Percentiles rank a stretch among this genome's conserved stretches.
phyloP scores from a whole-genome alignment of 805 yeast species.

The Wickerhamomyces chambardii region DNA sequence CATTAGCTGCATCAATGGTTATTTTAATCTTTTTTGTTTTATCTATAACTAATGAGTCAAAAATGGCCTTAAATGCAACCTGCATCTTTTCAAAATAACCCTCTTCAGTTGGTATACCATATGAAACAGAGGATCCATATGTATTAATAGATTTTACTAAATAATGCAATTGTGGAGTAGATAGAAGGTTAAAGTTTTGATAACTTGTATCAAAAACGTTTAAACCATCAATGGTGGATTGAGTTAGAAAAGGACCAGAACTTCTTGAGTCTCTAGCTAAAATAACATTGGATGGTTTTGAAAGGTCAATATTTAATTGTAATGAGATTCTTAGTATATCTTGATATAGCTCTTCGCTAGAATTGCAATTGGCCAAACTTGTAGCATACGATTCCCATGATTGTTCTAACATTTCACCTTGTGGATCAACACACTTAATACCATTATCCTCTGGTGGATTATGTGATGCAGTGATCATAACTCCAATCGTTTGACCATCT shows the following conservation, averaged over 20 bases:
- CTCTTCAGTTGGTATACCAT: constrained; percentile 52
- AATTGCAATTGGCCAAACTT: constrained; percentile 58
- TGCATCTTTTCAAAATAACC: constrained; percentile 68
- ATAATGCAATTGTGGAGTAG: constrained; percentile 95
- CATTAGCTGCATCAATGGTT: constrained; percentile 62
- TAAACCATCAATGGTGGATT: constrained; percentile 55
- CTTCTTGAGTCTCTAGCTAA: constrained; percentile 87
- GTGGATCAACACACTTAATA: constrained; percentile 88
- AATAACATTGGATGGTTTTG: constrained; percentile 35
- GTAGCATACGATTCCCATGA: constrained; percentile 85
- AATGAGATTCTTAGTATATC: constrained; percentile 29
- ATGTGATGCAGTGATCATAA: constrained; percentile 95
- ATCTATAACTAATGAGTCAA: constrained; percentile 14
- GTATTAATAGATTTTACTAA: constrained; percentile 71
- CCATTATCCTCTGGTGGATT: constrained; percentile 92
- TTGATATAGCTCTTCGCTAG: constrained; percentile 30
- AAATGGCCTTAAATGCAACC: constrained; percentile 38
- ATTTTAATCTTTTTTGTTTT: constrained; percentile 27
- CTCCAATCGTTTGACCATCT: constrained; percentile 71
- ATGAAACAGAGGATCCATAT: constrained; percentile 21
- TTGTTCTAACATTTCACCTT: constrained; percentile 81
- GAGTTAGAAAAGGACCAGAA: constrained; percentile 61
- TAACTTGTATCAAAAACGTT: constrained; percentile 34
- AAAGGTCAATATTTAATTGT: constrained; percentile 36
- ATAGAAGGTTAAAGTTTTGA: constrained; percentile 58